A percentile compares a stretch with the other conserved stretches of the same genome.
These are phyloP conservation scores for Suillus ampliporus DNA, from an alignment of 768 basidiomycete genomes.

Conservation along the genomic window DNA sequence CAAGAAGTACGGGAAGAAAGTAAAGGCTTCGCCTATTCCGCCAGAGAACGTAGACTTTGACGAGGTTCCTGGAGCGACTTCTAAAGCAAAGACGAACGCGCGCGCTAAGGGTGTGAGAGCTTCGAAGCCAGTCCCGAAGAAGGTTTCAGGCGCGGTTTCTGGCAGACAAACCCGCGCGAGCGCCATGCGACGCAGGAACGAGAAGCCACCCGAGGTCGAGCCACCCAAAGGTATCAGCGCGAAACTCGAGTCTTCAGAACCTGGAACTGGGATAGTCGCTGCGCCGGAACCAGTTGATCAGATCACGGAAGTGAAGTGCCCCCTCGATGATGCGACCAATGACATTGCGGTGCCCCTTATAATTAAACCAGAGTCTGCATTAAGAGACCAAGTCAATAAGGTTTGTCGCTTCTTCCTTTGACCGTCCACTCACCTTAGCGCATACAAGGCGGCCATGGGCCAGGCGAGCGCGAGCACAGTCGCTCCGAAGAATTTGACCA, in stretches of 20 bases:
- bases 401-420: not conserved
- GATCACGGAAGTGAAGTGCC: not conserved
- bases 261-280: not conserved
- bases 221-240: not conserved
- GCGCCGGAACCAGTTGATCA: not conserved
- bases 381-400: not conserved
- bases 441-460: not conserved
- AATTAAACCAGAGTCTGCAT: not conserved
- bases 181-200: conserved; percentile 34
- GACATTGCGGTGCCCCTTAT: not conserved
- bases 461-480: not conserved
- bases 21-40: conserved; percentile 34
- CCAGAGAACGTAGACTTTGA: conserved; percentile 35
- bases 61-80: conserved; percentile 31
- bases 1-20: conserved; percentile 42
- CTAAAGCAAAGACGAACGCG: conserved; percentile 10
- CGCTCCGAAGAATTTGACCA: not conserved
- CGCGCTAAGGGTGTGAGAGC: conserved; percentile 24
- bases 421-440: not conserved
- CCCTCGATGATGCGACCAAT: not conserved
- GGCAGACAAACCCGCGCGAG: conserved; percentile 18
- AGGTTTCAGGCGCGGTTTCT: not conserved
- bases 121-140: conserved; percentile 14
- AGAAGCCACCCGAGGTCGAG: conserved; percentile 12
- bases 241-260: conserved; percentile 1